Base-by-base conservation (phyloP, 345 rosid species). In the Eucalyptus rudis region DNA sequence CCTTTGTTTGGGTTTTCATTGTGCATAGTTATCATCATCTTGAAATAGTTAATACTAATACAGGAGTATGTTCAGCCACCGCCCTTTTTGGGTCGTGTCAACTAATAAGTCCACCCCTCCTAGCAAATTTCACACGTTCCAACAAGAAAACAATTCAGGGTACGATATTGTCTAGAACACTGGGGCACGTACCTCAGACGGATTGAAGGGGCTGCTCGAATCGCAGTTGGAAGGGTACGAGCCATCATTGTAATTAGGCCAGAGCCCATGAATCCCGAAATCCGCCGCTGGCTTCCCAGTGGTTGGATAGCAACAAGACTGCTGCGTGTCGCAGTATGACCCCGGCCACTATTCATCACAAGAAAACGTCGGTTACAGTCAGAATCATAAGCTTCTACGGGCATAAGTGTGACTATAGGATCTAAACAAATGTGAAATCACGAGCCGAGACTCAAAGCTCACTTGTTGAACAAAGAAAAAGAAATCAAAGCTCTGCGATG, bases 401-500 rank as follows among this genome's bases (percentile, higher is more conserved):
- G 47, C 27, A 19, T 10, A 36, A 20, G 12, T 20, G 25, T 5
- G 13, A 10, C 45, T 36, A 0, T 20, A 36, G 45, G 83, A 76
- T 76, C 83, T 76, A 40, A 20, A 20, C 27, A 36, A 36, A 76
- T 3, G 45, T 20, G 47, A 36, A 15, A 27, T 9, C 14, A 20
- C 6, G 1, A n/a, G 44, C 49, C 7, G 7, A 43, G 17, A 25
- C n/a, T 29, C 36, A 27, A 36, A 12, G 40, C 49, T 90, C 89
- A 95, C 99, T 92, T 97, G 99, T 91, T 94, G 98, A 88, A 97
- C 99, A 68, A 97, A 94, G 95, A 96, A 97, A 96, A 97, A 96
- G 96, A 97, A 97, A 94, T 97, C 98, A 51, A 96, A 97, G 81
- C 93, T 95, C 89, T 94, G 90, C 15, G 99, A 88, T n/a, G 89